phyloP scores from a whole-genome alignment of 306 rosid genomes.

The Pterocarpus macrocarpus region DNA sequence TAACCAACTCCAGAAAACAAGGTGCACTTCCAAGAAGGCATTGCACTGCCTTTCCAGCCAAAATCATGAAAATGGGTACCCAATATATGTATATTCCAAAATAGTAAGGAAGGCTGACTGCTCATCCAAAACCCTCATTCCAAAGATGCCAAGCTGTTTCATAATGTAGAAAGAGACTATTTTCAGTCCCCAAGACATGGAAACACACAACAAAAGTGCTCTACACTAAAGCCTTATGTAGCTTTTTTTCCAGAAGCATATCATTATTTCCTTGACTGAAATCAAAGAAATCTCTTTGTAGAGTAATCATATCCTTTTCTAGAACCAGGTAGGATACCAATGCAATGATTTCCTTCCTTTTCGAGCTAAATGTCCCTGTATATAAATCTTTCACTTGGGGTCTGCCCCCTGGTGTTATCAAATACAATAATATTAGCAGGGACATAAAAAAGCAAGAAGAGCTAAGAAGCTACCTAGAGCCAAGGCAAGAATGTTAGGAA shows the following conservation, averaged over 20 bases:
- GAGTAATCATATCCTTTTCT: neutral
- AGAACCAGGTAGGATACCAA: slow-evolving; percentile 9
- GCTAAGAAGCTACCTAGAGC: slow-evolving; percentile 68
- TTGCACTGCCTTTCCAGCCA: neutral
- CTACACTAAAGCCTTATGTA: neutral
- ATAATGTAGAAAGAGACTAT: neutral
- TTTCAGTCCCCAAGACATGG: neutral
- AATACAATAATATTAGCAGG: neutral
- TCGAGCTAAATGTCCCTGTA: neutral
- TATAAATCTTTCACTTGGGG: slow-evolving; percentile 25
- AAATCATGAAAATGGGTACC: neutral
- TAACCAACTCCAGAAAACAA: neutral
- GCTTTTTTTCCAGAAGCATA: slow-evolving; percentile 4
- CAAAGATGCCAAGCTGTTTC: neutral
- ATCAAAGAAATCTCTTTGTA: slow-evolving; percentile 11
- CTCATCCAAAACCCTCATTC: neutral
- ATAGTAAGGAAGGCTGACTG: neutral
- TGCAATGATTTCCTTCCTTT: slow-evolving; percentile 24
- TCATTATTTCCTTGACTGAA: slow-evolving; percentile 8
- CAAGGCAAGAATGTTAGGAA: slow-evolving; percentile 84
- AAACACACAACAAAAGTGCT: neutral
- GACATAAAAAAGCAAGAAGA: slow-evolving; percentile 18
- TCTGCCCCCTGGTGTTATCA: neutral
- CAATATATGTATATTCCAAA: neutral
- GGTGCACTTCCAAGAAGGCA: neutral